A percentile compares a stretch with the other conserved stretches of the same genome.
phyloP scores from a whole-genome alignment of 2,329 filamentous ascomycete genomes.

The Mycosphaerelloides madeirae region DNA sequence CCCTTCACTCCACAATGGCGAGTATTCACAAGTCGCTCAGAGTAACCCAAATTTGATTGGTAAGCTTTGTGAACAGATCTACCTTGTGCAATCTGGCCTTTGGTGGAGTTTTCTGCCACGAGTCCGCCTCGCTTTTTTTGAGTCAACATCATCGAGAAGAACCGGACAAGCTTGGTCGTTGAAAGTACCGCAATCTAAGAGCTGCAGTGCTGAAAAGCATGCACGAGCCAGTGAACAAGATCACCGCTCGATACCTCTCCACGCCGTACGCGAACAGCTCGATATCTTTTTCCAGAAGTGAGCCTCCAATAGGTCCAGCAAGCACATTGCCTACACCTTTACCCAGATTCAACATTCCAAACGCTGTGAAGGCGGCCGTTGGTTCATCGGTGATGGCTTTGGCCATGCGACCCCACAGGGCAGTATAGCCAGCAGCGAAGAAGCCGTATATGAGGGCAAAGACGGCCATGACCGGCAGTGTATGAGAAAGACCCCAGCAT shows the following conservation, averaged over 20 bases:
- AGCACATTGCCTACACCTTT: slow-evolving; percentile 25
- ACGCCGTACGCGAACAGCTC: slow-evolving; percentile 11
- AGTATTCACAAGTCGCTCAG: too few relatives aligned
- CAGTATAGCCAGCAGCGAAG: slow-evolving; percentile 42
- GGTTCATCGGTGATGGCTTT: slow-evolving; percentile 8
- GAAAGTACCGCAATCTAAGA: background rate
- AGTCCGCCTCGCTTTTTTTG: too few relatives aligned
- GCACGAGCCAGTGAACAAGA: slow-evolving; percentile 20
- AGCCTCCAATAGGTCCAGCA: slow-evolving; percentile 22
- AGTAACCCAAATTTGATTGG: too few relatives aligned
- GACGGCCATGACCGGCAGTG: slow-evolving; percentile 33
- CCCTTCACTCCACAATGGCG: too few relatives aligned
- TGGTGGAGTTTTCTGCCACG: too few relatives aligned
- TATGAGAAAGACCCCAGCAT: slow-evolving; percentile 45
- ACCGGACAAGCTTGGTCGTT: too few relatives aligned
- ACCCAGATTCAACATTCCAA: slow-evolving; percentile 21
- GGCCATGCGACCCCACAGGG: slow-evolving; percentile 26
- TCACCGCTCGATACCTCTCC: slow-evolving; percentile 12
- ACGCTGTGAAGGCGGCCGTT: slow-evolving; percentile 18
- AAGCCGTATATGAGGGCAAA: slow-evolving; percentile 44
- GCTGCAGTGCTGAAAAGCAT: slow-evolving; percentile 11
- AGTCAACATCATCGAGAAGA: too few relatives aligned
- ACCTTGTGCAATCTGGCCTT: too few relatives aligned
- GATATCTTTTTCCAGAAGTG: slow-evolving; percentile 8
- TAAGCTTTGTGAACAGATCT: too few relatives aligned